Evolutionary conservation across 345 rosid genomes (phyloP), one percentile per base, ranked within the genome.

Genomic region (Anacardium occidentale): DNA sequence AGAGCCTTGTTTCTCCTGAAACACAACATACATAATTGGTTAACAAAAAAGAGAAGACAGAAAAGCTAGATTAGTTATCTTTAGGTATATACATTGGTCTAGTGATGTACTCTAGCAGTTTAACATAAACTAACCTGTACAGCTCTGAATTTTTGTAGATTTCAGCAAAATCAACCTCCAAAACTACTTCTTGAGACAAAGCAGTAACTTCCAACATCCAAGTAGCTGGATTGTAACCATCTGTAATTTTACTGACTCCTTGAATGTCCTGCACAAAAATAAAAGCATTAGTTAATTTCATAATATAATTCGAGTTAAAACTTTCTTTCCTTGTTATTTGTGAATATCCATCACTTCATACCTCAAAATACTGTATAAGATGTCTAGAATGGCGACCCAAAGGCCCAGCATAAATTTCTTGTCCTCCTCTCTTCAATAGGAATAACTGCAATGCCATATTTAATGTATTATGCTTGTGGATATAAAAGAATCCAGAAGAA

Each of bases 171-270:
- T 85, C 79, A 44, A 85, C 56, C 81, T 63, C 76, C 75, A 88
- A 12, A 55, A 76, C 59, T n/a, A 57, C 5, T 53, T 83, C 89
- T 71, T 79, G 89, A 0, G 80, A 77, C 37, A 73, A 24, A 59
- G 76, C 51, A 10, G 81, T 71, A 42, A 85, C 85, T 55, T 85
- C 89, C 56, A 83, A 62, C 89, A 85, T 85, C 89, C 89, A 85
- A 4, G 87, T 85, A 53, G 89, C 89, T 5, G 89, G 89, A 55
- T 85, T 83, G 37, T 81, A 74, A 45, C 85, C 89, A 66, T 85
- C 87, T 48, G 63, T 77, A 48, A 83, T 81, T 56, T 74, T 71
- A 45, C 54, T 14, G 2, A 81, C 83, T 53, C 89, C 86, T 53
- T 73, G 70, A 54, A 83, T 66, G 42, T 45, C 78, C 89, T 85